Conservation (phyloP, 2,329 filamentous ascomycete species). For the Colletotrichum sp. region DNA sequence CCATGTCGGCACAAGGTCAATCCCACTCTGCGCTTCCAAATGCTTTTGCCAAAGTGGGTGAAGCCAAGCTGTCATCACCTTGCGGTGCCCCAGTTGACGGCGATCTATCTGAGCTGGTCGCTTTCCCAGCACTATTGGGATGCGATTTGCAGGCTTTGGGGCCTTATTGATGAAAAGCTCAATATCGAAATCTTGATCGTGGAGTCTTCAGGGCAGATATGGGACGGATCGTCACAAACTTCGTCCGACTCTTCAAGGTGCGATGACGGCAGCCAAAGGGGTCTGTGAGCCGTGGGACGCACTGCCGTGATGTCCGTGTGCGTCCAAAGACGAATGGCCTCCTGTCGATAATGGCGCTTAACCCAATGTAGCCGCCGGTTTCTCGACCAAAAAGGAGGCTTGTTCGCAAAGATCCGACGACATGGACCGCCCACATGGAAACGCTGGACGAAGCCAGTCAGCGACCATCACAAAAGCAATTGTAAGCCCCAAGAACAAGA, state of each 20-base stretch:
- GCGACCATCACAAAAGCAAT: neutral
- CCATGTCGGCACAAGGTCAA: constrained; percentile 11
- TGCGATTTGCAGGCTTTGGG: neutral
- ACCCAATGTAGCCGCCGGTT: neutral
- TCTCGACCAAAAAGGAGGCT: constrained; percentile 1
- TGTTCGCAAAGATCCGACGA: constrained; percentile 19
- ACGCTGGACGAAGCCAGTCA: neutral
- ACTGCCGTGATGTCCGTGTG: constrained; percentile 4
- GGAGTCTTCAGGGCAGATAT: neutral
- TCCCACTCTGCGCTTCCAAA: neutral
- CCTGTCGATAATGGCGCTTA: neutral
- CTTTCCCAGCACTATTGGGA: neutral
- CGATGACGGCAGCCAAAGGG: neutral
- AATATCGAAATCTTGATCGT: neutral
- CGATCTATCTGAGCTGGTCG: neutral
- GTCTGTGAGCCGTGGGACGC: neutral
- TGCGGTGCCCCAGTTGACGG: neutral
- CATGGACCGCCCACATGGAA: constrained; percentile 4
- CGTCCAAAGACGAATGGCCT: neutral
- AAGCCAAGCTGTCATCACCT: constrained; percentile 9
- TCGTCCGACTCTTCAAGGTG: neutral
- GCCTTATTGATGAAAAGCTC: neutral
- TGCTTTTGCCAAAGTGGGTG: neutral
- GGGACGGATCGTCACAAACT: neutral
- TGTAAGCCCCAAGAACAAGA: neutral